These are phyloP conservation scores for Rheum nobile DNA, from an alignment of 148 eudicot species.

Conservation along the genomic window DNA sequence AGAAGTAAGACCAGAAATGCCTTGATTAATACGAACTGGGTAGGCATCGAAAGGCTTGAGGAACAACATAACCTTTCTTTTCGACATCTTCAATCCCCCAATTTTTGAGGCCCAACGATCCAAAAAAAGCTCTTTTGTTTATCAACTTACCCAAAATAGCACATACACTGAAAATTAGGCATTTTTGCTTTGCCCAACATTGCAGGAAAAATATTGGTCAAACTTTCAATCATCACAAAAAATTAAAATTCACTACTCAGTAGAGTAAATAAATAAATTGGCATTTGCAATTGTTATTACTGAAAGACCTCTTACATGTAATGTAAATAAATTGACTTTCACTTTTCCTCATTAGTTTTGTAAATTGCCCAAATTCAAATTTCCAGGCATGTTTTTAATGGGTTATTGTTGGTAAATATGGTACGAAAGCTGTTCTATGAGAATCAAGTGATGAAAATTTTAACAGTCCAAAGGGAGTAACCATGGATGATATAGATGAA, in stretches of 20 bases:
- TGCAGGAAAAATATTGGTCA: not conserved
- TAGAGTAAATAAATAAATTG: no score
- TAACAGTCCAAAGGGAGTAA: no score
- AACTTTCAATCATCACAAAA: not conserved
- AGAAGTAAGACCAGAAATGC: conserved; percentile 16
- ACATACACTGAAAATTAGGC: not conserved
- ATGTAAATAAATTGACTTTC: no score
- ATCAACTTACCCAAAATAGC: not conserved
- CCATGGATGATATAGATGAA: no score
- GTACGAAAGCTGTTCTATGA: no score
- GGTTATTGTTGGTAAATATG: no score
- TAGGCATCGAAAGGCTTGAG: conserved; percentile 53
- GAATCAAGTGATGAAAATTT: no score
- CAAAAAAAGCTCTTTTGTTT: not conserved
- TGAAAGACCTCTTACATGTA: no score
- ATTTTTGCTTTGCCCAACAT: not conserved
- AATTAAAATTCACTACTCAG: not conserved
- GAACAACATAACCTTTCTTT: conserved; percentile 49
- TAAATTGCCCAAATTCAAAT: no score
- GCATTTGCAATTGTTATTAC: no score
- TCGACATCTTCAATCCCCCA: conserved; percentile 30
- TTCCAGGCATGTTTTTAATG: no score
- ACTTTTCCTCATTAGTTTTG: no score
- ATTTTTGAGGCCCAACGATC: not conserved
- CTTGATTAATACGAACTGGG: conserved; percentile 17